Evolutionary conservation across 2,329 filamentous ascomycete genomes (phyloP).

Genomic region (Colletotrichum horii): DNA sequence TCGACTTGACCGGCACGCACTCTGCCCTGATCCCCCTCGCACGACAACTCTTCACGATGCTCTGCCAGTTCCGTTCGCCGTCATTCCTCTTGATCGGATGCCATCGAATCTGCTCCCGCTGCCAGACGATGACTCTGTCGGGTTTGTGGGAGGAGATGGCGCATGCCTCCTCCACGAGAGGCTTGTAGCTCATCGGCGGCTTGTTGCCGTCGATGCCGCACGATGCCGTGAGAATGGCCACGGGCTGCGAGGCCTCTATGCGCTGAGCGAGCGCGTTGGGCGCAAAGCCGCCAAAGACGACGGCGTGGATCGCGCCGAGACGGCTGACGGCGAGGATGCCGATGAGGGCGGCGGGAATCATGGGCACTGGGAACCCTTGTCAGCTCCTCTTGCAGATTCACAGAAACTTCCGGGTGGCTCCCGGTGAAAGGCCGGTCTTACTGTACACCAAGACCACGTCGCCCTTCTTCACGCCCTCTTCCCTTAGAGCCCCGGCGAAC

Average conservation of each 20-base stretch:
- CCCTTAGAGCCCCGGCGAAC: slow-evolving; percentile 80
- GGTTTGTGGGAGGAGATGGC: slow-evolving; percentile 74
- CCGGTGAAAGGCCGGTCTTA: slow-evolving; percentile 42
- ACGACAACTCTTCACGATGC: slow-evolving; percentile 72
- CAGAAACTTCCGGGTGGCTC: not conserved
- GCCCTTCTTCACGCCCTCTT: slow-evolving; percentile 81
- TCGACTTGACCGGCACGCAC: slow-evolving; percentile 79
- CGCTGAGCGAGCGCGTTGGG: slow-evolving; percentile 81
- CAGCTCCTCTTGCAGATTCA: not conserved
- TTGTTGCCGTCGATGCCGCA: slow-evolving; percentile 91
- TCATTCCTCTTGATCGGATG: slow-evolving; percentile 67
- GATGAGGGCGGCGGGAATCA: slow-evolving; percentile 89
- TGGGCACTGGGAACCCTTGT: slow-evolving; percentile 73
- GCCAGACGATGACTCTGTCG: slow-evolving; percentile 78
- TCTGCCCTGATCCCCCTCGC: slow-evolving; percentile 71
- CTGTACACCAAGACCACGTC: slow-evolving; percentile 92
- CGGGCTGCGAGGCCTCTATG: slow-evolving; percentile 81
- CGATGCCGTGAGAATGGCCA: slow-evolving; percentile 82
- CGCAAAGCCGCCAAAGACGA: slow-evolving; percentile 94
- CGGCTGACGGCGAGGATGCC: slow-evolving; percentile 83
- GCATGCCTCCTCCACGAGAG: slow-evolving; percentile 78
- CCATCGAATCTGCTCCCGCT: slow-evolving; percentile 80
- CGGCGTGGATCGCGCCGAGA: slow-evolving; percentile 86
- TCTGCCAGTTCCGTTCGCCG: slow-evolving; percentile 82
- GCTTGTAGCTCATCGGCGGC: slow-evolving; percentile 77